Evolutionary conservation across 768 basidiomycete genomes (phyloP).

Genomic region (Tulasnella sp.): DNA sequence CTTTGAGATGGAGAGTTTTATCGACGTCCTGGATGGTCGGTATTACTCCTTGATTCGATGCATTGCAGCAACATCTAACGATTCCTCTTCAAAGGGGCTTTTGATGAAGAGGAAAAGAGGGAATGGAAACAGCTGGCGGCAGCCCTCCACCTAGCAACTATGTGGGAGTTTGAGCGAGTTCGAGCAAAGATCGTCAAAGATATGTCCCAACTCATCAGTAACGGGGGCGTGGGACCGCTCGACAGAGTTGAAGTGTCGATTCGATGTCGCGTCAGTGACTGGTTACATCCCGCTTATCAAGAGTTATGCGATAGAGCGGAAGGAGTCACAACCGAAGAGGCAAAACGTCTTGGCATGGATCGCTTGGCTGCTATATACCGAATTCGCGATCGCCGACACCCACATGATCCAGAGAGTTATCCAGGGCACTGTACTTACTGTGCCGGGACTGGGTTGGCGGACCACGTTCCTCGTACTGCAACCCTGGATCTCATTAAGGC

Average conservation of each 20-base stretch:
- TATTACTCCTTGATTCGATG: not conserved
- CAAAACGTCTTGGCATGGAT: too few relatives aligned
- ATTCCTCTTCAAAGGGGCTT: not conserved
- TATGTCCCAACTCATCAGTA: too few relatives aligned
- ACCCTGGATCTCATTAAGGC: too few relatives aligned
- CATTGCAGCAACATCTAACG: not conserved
- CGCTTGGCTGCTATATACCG: too few relatives aligned
- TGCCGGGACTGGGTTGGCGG: too few relatives aligned
- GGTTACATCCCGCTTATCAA: not conserved
- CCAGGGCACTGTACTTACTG: too few relatives aligned
- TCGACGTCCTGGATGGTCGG: not conserved
- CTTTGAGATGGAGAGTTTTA: too few relatives aligned
- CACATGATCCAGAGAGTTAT: too few relatives aligned
- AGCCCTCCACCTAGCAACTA: slow-evolving; percentile 13
- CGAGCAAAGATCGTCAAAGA: not conserved
- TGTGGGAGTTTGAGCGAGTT: slow-evolving; percentile 17
- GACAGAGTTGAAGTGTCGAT: slow-evolving; percentile 3
- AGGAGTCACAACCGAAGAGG: too few relatives aligned
- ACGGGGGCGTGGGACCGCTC: not conserved
- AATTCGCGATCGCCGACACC: not conserved
- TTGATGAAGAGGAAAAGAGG: not conserved
- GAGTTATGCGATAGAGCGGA: too few relatives aligned
- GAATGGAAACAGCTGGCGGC: slow-evolving; percentile 1
- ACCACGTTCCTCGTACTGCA: too few relatives aligned
- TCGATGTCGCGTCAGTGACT: not conserved